Evolutionary conservation across 2,329 filamentous ascomycete genomes (phyloP), one percentile per base, ranked within the genome.

Genomic region (Alternaria sp.): DNA sequence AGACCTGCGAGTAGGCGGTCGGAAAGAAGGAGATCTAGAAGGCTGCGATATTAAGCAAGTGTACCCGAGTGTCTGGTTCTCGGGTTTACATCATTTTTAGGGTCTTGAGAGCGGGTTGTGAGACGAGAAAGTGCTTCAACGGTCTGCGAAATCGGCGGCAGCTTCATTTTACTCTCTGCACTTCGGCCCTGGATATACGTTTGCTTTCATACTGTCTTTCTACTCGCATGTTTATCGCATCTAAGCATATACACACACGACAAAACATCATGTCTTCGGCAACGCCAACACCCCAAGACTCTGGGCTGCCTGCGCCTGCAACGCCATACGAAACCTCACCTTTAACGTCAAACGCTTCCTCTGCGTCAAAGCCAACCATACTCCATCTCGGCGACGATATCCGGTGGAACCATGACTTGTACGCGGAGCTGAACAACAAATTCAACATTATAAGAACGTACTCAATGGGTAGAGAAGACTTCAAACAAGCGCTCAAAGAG

Each of bases 301-400:
- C 73, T 1, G 72, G 72, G 7, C 68, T 74, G 15, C 49, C 28
- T 5, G 21, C 69, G 2, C 69, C 69, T 25, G 56, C 69, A 21
- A 32, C 57, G 3, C 54, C 58, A 12, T 19, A 55, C 19, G 52
- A 46, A 19, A 17, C 49, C 54, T 52, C 17, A 4, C 45, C 3
- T 19, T 51, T 21, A n/a, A 5, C 26, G 49, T 28, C 60, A 11
- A 25, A 40, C 54, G 19, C 28, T 32, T n/a, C 40, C 3, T 46
- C 67, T 2, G 25, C 52, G 32, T 54, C 13, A 81, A 52, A 80
- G 65, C 80, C 80, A 5, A 78, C 75, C 6, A 72, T 83, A 17
- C 75, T 83, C 3, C 82, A 83, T 59, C 79, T 82, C 44, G 82
- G 82, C 57, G 81, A 82, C 54, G 79, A 82, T 56, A 81, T 82